A percentile compares a stretch with the other conserved stretches of the same genome.
These are phyloP conservation scores for Rozella allomycis DNA, from an alignment of 371 early-diverging fungal genomes.

Conservation along the genomic window DNA sequence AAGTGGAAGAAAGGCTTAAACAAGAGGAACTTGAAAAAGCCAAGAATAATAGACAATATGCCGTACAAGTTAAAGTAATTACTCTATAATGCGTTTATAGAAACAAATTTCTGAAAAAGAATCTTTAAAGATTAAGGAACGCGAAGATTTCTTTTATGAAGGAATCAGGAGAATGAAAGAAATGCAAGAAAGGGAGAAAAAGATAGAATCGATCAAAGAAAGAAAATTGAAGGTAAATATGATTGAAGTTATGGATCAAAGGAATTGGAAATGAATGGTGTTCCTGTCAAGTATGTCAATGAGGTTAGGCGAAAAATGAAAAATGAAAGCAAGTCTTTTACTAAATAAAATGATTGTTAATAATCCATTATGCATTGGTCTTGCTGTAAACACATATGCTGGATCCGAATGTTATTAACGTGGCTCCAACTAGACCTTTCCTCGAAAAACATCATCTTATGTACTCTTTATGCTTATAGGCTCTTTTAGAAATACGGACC, in stretches of 20 bases:
- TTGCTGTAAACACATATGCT: no score
- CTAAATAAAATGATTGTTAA: no score
- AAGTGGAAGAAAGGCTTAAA: constrained; percentile 15
- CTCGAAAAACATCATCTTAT: no score
- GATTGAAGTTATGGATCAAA: no score
- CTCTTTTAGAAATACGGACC: no score
- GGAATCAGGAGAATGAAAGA: constrained; percentile 17
- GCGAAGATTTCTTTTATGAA: constrained; percentile 30
- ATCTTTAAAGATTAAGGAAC: constrained; percentile 7
- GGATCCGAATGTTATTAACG: no score
- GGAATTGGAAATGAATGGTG: constrained; percentile 17
- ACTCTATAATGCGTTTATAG: constrained; percentile 3
- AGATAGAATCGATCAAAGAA: constrained; percentile 21
- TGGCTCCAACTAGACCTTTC: no score
- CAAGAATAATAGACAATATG: constrained; percentile 15
- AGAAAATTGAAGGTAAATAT: constrained; percentile 13
- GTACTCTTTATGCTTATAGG: no score
- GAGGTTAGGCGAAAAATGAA: constrained; percentile 19
- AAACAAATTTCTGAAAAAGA: constrained; percentile 24
- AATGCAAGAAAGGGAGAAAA: constrained; percentile 16
- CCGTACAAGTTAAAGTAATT: constrained; percentile 15
- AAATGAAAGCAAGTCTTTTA: not conserved
- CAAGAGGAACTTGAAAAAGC: constrained; percentile 9
- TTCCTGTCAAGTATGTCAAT: constrained; percentile 27
- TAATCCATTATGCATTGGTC: no score